Conservation (phyloP, 768 basidiomycete species). For the Mycena olivaceomarginata region DNA sequence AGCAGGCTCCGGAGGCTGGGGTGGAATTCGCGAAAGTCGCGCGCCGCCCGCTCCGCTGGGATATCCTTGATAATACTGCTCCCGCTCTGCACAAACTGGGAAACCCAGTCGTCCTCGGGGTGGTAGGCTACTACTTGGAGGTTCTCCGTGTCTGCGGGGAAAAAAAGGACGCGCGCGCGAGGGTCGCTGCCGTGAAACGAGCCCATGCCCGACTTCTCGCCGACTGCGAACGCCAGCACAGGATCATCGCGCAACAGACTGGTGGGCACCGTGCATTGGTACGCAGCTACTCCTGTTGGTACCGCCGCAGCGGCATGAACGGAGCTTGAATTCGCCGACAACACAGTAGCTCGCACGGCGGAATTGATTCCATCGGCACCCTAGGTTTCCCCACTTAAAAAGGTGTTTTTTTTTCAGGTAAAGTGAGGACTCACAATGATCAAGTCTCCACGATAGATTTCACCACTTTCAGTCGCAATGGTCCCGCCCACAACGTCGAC, state of each 20-base stretch:
- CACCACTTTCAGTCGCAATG: slow-evolving; percentile 35
- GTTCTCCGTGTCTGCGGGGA: slow-evolving; percentile 31
- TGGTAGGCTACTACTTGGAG: slow-evolving; percentile 42
- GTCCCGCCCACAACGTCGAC: slow-evolving; percentile 26
- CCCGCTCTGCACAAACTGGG: slow-evolving; percentile 25
- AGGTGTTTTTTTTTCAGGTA: too few relatives aligned
- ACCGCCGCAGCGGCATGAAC: slow-evolving; percentile 30
- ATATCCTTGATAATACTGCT: slow-evolving; percentile 39
- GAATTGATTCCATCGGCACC: slow-evolving; percentile 45
- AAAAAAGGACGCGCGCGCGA: slow-evolving; percentile 24
- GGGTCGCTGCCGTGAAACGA: slow-evolving; percentile 21
- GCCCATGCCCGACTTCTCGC: slow-evolving; percentile 34
- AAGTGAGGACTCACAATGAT: slow-evolving; percentile 29
- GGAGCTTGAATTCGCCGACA: slow-evolving; percentile 17
- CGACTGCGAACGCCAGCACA: slow-evolving; percentile 33
- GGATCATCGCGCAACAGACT: slow-evolving; percentile 30
- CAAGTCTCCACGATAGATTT: slow-evolving; percentile 34
- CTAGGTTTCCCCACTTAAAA: not conserved
- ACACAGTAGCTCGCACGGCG: slow-evolving; percentile 38
- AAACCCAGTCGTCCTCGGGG: slow-evolving; percentile 33
- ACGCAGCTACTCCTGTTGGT: slow-evolving; percentile 39
- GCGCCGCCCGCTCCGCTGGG: slow-evolving; percentile 19
- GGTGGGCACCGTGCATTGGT: slow-evolving; percentile 38
- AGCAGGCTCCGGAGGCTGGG: slow-evolving; percentile 33
- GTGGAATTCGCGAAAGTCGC: slow-evolving; percentile 38